Base-by-base conservation (phyloP, 2,329 filamentous ascomycete species). In the Calcarisporium arbuscula region DNA sequence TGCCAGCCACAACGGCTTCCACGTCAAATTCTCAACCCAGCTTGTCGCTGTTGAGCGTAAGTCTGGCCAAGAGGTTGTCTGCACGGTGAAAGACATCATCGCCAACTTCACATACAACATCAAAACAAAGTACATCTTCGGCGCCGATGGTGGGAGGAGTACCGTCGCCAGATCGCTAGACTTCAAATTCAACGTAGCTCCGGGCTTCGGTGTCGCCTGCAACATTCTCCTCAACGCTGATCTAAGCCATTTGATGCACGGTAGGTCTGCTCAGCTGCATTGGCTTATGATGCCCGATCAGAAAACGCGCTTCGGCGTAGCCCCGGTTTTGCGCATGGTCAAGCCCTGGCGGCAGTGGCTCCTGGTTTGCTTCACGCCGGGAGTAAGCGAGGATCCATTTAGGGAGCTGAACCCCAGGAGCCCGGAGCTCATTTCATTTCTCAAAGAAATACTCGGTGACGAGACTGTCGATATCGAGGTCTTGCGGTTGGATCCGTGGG, bases 301-400 rank as follows among this genome's bases (percentile, higher is more conserved):
- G 34, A 57, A 68, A 34, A 68, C 70, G 0, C 57, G 58, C 0
- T 78, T 70, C 53, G 72, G 62, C 0, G 74, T 68, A 65, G 57
- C 58, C 20, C 55, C 51, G 4, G 53, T 75, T 42, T 59, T 68
- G 3, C 61, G 77, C 17, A 80, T 81, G 74, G 74, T 81, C 5
- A 75, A 71, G 55, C 68, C 75, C 0, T 81, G 76, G 76, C 49
- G 70, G 42, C 71, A 81, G 56, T 82, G 75, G 74, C 64, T 75
- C 57, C 72, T 73, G 28, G 72, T 74, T 36, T 50, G 77, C 12
- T 56, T 78, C 12, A 66, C 70, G 0, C 48, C n/a, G n/a, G n/a
- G n/a, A n/a, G n/a, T n/a, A n/a, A n/a, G 49, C 8, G 61, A 58
- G 0, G 60, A 59, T 4, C 49, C 51, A 14, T 55, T 64, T 31